Conservation (phyloP, 106 monocot genomes). For the Dioscorea zingiberensis region DNA sequence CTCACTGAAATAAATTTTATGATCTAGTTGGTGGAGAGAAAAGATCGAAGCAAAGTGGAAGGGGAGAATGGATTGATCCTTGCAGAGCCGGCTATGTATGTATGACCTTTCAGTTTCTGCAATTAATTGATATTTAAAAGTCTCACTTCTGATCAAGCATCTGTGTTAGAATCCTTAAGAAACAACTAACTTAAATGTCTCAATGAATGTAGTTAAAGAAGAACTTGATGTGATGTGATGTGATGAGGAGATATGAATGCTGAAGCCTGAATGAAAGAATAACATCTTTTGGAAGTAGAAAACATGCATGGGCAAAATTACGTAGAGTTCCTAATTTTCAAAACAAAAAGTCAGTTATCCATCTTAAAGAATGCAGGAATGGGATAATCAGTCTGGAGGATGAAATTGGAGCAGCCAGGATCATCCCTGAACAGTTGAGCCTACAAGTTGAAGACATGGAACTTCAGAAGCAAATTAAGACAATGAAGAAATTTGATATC, state of each 20-base stretch:
- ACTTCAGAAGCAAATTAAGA: slow-evolving; percentile 22
- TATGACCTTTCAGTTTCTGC: slow-evolving; percentile 40
- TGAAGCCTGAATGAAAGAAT: slow-evolving; percentile 31
- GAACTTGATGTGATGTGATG: too few species aligned
- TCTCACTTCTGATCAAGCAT: slow-evolving; percentile 34
- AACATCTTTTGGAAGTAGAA: slow-evolving; percentile 24
- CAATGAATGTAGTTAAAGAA: slow-evolving; percentile 17
- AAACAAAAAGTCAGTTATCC: slow-evolving; percentile 7
- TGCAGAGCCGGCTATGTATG: too few species aligned
- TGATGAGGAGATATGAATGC: slow-evolving; percentile 15
- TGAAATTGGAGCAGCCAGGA: slow-evolving; percentile 19
- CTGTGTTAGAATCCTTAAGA: slow-evolving; percentile 14
- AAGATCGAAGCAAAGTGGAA: slow-evolving; percentile 14
- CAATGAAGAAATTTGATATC: too few species aligned
- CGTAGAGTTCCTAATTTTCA: too few species aligned
- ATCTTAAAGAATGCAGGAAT: too few species aligned
- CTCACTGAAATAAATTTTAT: slow-evolving; percentile 18
- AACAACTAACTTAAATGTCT: slow-evolving; percentile 27
- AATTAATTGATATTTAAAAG: slow-evolving; percentile 30
- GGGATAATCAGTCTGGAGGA: slow-evolving; percentile 13
- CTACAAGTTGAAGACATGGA: slow-evolving; percentile 16
- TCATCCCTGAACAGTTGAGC: slow-evolving; percentile 9
- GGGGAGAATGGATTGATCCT: slow-evolving; percentile 22
- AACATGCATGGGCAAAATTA: slow-evolving; percentile 43
- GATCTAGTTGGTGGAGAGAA: slow-evolving; percentile 15